Evolutionary conservation across 768 basidiomycete species (phyloP), one percentile per base, ranked within the genome.

Genomic region (Rhizopogon vulgaris): DNA sequence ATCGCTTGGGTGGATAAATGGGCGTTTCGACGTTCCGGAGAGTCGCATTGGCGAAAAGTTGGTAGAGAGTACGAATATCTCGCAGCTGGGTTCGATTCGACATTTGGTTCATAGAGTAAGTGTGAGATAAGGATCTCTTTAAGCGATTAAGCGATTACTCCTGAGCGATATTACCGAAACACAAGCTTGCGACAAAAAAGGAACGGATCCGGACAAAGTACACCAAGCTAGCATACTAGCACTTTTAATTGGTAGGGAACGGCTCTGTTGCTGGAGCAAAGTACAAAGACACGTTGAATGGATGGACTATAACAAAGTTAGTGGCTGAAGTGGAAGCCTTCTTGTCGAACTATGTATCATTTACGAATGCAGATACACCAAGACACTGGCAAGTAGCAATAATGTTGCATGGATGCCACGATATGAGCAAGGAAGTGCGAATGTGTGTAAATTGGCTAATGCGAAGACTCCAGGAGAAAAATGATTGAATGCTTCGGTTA

Each of bases 31-130:
- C 58, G 3, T 71, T 61, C 38, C 63, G 64, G 38, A 87, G 63
- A 6, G 69, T 62, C 3, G 64, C 65, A 8, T 62, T 60, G 49
- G 70, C 71, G 64, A 82, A 88, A 28, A 84, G 68, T 49, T 78
- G 67, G 14, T 73, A 69, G 28, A 89, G 65, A 3, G 85, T 83
- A 30, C 71, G 75, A 47, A 90, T 80, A 46, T 76, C 74, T 28
- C 61, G 64, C n/a, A 82, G 63, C 27, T 49, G 41, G 55, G 58
- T 28, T 36, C 51, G 18, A 57, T 65, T 50, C 42, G 56, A 41
- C 57, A 62, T 51, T 50, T 65, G 18, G 32, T 46, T 5, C 22
- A 22, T 22, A 22, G 22, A 22, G 22, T 22, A 17, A 46, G 18
- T 46, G 38, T 34, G 10, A 34, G 32, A 12, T 34, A 34, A 11